These are phyloP conservation scores for Aspergillus hiratsukae DNA, from an alignment of 2,329 filamentous ascomycete genomes.

Conservation along the genomic window DNA sequence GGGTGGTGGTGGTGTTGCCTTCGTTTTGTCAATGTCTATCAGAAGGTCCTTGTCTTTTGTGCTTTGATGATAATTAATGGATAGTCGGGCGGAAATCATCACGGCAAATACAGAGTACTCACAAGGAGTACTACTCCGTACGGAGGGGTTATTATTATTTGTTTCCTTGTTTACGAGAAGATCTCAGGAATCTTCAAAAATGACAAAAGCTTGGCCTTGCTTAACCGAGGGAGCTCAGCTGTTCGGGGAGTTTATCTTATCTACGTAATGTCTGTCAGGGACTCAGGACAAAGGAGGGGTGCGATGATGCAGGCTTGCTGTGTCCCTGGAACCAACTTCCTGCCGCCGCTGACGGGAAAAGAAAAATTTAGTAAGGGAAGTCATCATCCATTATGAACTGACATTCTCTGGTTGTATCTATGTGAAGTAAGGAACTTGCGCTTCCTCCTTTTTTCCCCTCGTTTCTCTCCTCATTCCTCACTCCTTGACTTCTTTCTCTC, in stretches of 20 bases:
- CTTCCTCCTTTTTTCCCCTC: not conserved
- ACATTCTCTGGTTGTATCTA: not conserved
- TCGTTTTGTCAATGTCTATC: no score
- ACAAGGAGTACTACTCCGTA: no score
- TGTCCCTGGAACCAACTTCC: not conserved
- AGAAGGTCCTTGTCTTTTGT: no score
- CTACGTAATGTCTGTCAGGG: no score
- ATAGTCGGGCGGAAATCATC: no score
- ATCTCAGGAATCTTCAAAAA: not conserved
- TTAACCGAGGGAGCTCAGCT: not conserved
- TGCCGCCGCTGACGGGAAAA: not conserved
- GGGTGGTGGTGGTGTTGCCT: no score
- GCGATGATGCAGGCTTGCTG: not conserved
- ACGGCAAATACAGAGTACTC: no score
- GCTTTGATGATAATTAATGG: no score
- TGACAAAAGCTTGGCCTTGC: constrained; percentile 4
- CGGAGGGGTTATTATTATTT: no score
- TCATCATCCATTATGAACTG: not conserved
- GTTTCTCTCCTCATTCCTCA: not conserved
- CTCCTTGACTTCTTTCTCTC: not conserved
- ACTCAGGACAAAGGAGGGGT: not conserved
- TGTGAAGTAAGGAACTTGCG: not conserved
- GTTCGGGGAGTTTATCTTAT: no score
- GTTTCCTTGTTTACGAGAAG: not conserved
- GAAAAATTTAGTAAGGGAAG: not conserved